Evolutionary conservation across 345 rosid genomes (phyloP), one percentile per base, ranked within the genome.

Genomic region (Cochlearia excelsa): DNA sequence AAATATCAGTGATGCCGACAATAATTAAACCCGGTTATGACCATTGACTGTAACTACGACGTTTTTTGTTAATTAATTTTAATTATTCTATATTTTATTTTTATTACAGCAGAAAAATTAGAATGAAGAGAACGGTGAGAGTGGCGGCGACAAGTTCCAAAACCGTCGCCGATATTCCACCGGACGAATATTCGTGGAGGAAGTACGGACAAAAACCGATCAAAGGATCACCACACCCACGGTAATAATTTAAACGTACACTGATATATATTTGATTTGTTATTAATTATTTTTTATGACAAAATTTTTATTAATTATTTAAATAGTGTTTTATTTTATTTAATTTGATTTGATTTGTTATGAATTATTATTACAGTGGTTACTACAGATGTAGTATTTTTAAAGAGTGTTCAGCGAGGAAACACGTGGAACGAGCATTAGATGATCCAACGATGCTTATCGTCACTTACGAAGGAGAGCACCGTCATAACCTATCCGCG

Each of bases 161-260:
- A 72, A 77, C n/a, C n/a, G n/a, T 84, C 40, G 99, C 99, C 41
- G 99, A 92, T 65, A 92, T 92, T 61, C 99, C 99, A 5, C 68
- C 91, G 11, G 99, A 92, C 59, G 99, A 89, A 57, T 79, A 75
- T 54, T 84, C 98, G 0, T 92, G 98, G 98, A 88, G 98, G 47
- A 92, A 92, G 71, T 92, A 92, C 65, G 99, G 99, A 8, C 97
- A 92, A 48, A 92, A 92, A 76, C 99, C 97, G 46, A 89, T 92
- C 72, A 92, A 89, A 57, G 99, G 99, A 7, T 89, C 99, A 1
- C 97, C 99, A 1, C 84, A 80, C 68, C 97, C 99, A 72, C 77
- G 98, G 98, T 86, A 81, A 82, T 54, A 58, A 59, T 6, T n/a
- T n/a, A n/a, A n/a, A n/a, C 28, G 6, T 48, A 51, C 10, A 9